These are phyloP conservation scores for Chrysoporthe austroafricana DNA, from an alignment of 2,329 filamentous ascomycete genomes.

Conservation along the genomic window DNA sequence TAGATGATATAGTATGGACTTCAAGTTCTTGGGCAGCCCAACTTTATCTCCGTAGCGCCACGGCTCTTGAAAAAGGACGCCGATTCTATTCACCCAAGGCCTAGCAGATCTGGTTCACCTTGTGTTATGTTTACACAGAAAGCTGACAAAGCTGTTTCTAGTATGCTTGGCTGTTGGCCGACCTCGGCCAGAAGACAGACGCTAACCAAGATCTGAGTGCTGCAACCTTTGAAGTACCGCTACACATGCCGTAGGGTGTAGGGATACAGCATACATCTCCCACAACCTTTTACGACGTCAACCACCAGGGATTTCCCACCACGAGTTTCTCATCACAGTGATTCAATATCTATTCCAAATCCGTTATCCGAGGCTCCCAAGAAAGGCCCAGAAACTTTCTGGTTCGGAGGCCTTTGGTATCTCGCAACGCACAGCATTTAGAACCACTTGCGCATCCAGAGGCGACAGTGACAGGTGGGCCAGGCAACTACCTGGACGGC, in stretches of 20 bases:
- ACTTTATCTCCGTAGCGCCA: background rate
- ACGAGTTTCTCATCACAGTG: background rate
- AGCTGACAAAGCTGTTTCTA: background rate
- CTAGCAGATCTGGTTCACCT: background rate
- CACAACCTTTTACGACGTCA: background rate
- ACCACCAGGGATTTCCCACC: background rate
- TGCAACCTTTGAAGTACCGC: constrained; percentile 12
- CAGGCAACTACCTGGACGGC: background rate
- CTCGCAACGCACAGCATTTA: background rate
- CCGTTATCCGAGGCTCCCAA: background rate
- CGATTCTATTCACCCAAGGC: too few relatives aligned
- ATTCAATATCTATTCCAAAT: background rate
- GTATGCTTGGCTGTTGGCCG: constrained; percentile 6
- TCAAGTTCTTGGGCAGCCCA: background rate
- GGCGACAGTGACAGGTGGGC: background rate
- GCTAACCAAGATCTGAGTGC: constrained; percentile 14
- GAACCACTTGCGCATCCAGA: background rate
- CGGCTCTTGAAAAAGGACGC: background rate
- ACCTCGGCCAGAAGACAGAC: constrained; percentile 24
- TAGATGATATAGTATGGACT: too few relatives aligned
- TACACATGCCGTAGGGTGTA: constrained; percentile 5
- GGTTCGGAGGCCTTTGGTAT: background rate
- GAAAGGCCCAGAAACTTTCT: background rate
- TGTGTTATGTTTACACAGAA: background rate
- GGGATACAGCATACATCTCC: constrained; percentile 16